Evolutionary conservation across 305 asterid genomes (phyloP).

Genomic region (Solanum hybrid): DNA sequence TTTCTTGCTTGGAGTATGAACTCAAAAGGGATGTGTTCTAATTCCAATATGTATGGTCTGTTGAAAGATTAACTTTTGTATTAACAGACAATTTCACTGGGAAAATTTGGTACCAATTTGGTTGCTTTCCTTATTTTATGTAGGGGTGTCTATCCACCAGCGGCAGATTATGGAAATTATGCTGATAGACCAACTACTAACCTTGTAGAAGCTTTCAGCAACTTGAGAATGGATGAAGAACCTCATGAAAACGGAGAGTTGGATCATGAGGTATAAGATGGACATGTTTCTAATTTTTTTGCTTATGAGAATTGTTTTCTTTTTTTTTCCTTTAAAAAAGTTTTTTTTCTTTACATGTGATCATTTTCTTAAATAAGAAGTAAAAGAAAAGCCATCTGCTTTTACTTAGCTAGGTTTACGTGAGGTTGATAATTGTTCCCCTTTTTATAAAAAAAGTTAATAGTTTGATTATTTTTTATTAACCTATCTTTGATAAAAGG

Average conservation of each 20-base stretch:
- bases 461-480: background rate
- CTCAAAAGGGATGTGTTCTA: background rate
- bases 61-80: background rate
- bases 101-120: background rate
- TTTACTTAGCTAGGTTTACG: background rate
- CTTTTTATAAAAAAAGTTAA: background rate
- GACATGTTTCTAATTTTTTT: background rate
- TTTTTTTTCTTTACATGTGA: background rate
- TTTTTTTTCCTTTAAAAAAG: background rate
- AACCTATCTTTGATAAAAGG: background rate
- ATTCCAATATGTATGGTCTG: background rate
- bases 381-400: background rate
- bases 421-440: background rate
- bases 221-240: slow-evolving; percentile 65
- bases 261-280: slow-evolving; percentile 63
- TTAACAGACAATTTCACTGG: background rate
- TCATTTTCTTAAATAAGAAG: background rate
- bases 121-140: slow-evolving; percentile 17
- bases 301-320: background rate
- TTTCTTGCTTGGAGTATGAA: background rate
- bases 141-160: slow-evolving; percentile 71
- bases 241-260: slow-evolving; percentile 75
- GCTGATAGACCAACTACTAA: slow-evolving; percentile 66
- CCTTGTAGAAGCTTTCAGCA: slow-evolving; percentile 74
- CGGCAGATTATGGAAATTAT: slow-evolving; percentile 56